phyloP scores from a whole-genome alignment of 192 early-diverging fungal genomes.

The Thamnidium elegans region DNA sequence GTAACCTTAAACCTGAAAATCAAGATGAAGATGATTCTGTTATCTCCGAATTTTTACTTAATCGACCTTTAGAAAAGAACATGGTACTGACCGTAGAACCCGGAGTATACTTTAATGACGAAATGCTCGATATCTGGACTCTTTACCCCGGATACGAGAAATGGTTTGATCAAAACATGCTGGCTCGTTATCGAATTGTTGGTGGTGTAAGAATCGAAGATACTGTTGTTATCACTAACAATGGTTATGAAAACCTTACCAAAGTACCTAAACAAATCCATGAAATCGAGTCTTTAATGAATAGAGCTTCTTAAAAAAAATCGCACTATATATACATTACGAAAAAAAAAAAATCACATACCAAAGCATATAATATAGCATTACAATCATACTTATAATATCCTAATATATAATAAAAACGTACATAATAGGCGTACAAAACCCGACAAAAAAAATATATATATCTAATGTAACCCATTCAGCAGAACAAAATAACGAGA shows the following conservation, averaged over 20 bases:
- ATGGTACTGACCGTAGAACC: slow-evolving; percentile 94
- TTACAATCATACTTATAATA: too few species aligned
- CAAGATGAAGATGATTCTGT: background rate
- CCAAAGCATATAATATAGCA: too few species aligned
- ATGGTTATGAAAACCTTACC: slow-evolving; percentile 82
- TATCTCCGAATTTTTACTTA: background rate
- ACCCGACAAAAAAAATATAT: too few species aligned
- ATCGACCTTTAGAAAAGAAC: slow-evolving; percentile 61
- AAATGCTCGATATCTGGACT: slow-evolving; percentile 64
- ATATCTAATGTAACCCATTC: too few species aligned
- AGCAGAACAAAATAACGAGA: too few species aligned
- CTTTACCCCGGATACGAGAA: slow-evolving; percentile 53
- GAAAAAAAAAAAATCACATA: too few species aligned
- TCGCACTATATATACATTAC: too few species aligned
- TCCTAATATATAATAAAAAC: too few species aligned
- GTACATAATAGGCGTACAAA: too few species aligned
- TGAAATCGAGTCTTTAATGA: slow-evolving; percentile 70
- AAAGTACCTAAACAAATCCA: slow-evolving; percentile 72
- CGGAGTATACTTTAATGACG: slow-evolving; percentile 87
- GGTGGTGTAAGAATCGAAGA: slow-evolving; percentile 94
- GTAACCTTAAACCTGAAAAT: background rate
- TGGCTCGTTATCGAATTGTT: slow-evolving; percentile 63
- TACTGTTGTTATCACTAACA: slow-evolving; percentile 79
- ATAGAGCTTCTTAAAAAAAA: slow-evolving; percentile 1
- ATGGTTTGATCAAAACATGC: slow-evolving; percentile 67